These are phyloP conservation scores for Chaetomiaceae sp. DNA, from an alignment of 2,329 filamentous ascomycete species.

Conservation along the genomic window DNA sequence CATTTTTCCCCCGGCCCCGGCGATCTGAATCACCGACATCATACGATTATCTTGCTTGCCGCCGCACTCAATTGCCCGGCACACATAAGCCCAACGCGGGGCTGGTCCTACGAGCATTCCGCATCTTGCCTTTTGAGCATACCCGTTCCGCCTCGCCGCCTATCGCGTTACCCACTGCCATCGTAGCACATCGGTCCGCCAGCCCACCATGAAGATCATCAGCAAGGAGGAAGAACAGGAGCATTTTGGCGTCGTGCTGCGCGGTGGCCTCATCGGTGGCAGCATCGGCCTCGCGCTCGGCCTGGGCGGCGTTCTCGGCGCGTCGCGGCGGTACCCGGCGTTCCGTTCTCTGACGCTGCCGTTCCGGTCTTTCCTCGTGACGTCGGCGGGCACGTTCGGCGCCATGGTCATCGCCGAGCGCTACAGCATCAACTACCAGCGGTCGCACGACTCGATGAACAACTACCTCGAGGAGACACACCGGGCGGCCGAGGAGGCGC, in stretches of 20 bases:
- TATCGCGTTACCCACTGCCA: not conserved
- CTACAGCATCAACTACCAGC: constrained; percentile 58
- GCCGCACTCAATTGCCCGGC: not conserved
- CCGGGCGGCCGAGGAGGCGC: constrained; percentile 45
- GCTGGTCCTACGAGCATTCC: not conserved
- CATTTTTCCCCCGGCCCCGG: no score
- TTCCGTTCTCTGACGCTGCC: constrained; percentile 80
- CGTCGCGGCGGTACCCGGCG: constrained; percentile 64
- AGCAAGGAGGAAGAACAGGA: constrained; percentile 86
- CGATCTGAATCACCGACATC: constrained; percentile 1
- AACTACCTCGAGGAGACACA: constrained; percentile 59
- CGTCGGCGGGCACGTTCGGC: constrained; percentile 73
- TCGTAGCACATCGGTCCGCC: not conserved
- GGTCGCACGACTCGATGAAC: constrained; percentile 58
- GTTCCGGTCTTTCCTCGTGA: constrained; percentile 84
- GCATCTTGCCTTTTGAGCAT: no score
- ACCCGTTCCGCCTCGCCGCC: no score
- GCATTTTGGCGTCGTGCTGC: constrained; percentile 76
- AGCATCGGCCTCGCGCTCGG: constrained; percentile 61
- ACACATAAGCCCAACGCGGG: constrained; percentile 8
- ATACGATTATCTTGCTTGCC: constrained; percentile 12
- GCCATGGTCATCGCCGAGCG: constrained; percentile 88
- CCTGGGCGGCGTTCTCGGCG: constrained; percentile 58
- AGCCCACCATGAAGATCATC: constrained; percentile 77
- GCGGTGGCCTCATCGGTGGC: constrained; percentile 72